Percentiles rank a stretch among this genome's conserved stretches.
phyloP scores from a whole-genome alignment of 805 yeast species.

The Metschnikowia proteae region DNA sequence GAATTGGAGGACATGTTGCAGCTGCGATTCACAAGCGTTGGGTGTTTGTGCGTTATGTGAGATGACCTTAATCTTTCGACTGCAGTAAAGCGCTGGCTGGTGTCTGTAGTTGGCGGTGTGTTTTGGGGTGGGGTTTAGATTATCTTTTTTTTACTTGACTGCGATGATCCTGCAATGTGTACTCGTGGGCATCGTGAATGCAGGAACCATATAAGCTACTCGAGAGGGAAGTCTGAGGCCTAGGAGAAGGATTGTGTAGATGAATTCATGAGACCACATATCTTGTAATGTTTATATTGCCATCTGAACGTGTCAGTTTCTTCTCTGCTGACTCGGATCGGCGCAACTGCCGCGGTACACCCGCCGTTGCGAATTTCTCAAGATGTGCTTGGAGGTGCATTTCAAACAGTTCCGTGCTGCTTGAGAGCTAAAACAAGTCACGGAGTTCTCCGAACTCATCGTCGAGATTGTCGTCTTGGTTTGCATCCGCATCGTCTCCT shows the following conservation, averaged over 20 bases:
- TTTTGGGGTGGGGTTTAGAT: conserved; percentile 1
- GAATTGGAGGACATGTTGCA: conserved; percentile 65
- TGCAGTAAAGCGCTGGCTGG: background rate
- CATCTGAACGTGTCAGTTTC: no score
- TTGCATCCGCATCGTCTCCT: conserved; percentile 28
- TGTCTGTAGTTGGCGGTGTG: background rate
- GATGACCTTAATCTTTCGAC: background rate
- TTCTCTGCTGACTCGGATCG: no score
- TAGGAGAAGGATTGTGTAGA: background rate
- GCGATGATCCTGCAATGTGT: conserved; percentile 6
- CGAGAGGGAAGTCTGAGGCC: background rate
- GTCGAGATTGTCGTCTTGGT: conserved; percentile 20
- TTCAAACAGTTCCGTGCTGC: background rate
- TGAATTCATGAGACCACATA: background rate
- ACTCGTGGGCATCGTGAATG: conserved; percentile 1
- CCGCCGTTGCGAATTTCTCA: background rate
- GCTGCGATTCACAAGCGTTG: background rate
- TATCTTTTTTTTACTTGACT: conserved; percentile 3
- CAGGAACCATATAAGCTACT: background rate
- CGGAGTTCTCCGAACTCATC: conserved; percentile 40
- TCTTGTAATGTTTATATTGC: background rate
- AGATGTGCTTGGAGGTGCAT: background rate
- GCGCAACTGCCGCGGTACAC: background rate
- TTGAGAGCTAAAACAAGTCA: conserved; percentile 15
- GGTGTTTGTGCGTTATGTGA: background rate